Conservation (phyloP, 495 filamentous ascomycete species). For the Penicillium antarcticum region DNA sequence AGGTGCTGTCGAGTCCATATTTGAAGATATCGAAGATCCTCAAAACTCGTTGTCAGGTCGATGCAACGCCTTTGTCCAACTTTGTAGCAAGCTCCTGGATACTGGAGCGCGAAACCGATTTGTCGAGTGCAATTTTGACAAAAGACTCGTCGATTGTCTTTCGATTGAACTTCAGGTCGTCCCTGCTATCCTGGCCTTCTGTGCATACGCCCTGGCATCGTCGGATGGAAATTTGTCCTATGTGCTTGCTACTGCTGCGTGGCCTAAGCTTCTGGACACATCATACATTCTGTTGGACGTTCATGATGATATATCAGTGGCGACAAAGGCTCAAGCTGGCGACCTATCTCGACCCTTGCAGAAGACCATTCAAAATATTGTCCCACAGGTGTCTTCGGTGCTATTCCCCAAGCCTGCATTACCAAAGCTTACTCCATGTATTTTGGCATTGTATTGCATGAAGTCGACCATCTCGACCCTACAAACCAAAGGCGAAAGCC, state of each 20-base stretch:
- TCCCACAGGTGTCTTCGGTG: constrained; percentile 17
- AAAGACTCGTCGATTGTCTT: constrained; percentile 52
- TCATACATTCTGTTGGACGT: constrained; percentile 21
- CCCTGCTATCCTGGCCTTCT: constrained; percentile 27
- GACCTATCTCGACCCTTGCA: constrained; percentile 31
- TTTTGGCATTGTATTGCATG: constrained; percentile 31
- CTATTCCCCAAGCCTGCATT: constrained; percentile 17
- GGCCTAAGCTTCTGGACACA: constrained; percentile 32
- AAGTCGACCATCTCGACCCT: constrained; percentile 21
- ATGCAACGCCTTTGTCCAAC: constrained; percentile 59
- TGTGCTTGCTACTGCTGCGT: constrained; percentile 25
- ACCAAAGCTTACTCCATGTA: constrained; percentile 28
- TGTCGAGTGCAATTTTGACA: constrained; percentile 68
- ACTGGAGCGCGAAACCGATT: constrained; percentile 66
- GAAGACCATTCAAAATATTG: constrained; percentile 23
- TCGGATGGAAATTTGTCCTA: constrained; percentile 23
- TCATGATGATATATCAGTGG: constrained; percentile 24
- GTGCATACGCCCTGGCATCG: constrained; percentile 30
- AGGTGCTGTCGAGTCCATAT: constrained; percentile 74
- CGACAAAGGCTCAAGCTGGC: constrained; percentile 12
- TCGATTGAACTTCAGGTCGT: constrained; percentile 29
- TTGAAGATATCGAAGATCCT: constrained; percentile 75
- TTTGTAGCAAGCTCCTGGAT: constrained; percentile 70
- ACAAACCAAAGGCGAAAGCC: constrained; percentile 25
- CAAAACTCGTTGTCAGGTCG: constrained; percentile 43